Percentiles rank a stretch among this genome's conserved stretches.
Conservation (phyloP, 179 eudicot species). For the Actinidia chinensis region DNA sequence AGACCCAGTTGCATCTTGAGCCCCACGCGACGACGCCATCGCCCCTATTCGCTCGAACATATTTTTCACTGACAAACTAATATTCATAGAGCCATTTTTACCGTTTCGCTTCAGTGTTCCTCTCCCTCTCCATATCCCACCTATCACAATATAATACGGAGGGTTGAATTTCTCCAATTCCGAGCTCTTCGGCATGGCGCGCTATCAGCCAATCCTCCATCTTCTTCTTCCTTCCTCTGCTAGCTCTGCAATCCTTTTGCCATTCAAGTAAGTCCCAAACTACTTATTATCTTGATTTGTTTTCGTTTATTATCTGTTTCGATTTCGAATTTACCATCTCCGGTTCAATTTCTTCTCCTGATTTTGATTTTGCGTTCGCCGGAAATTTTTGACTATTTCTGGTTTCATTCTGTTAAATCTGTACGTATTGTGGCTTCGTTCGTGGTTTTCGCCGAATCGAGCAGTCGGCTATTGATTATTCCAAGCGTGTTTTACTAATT, state of each 20-base stretch:
- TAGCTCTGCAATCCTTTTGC: constrained; percentile 2
- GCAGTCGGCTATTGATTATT: background rate
- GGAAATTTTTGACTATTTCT: background rate
- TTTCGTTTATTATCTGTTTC: background rate
- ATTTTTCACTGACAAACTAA: background rate
- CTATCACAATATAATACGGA: background rate
- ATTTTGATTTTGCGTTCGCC: background rate
- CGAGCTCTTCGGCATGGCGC: constrained; percentile 10
- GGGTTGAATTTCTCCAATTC: background rate
- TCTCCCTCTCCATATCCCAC: background rate
- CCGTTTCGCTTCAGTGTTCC: background rate
- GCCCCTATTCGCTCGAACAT: background rate
- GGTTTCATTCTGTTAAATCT: too few species aligned
- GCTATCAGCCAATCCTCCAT: background rate
- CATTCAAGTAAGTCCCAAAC: constrained; percentile 15
- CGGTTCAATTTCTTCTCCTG: background rate
- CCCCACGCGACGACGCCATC: background rate
- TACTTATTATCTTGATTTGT: background rate
- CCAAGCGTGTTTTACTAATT: too few species aligned
- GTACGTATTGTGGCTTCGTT: background rate
- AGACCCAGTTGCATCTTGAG: background rate
- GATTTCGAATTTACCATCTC: background rate
- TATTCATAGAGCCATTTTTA: background rate
- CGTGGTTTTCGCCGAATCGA: background rate
- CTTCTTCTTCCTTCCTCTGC: constrained; percentile 19